These are phyloP conservation scores for Annulohypoxylon truncatum DNA, from an alignment of 2,329 filamentous ascomycete genomes.

Conservation along the genomic window DNA sequence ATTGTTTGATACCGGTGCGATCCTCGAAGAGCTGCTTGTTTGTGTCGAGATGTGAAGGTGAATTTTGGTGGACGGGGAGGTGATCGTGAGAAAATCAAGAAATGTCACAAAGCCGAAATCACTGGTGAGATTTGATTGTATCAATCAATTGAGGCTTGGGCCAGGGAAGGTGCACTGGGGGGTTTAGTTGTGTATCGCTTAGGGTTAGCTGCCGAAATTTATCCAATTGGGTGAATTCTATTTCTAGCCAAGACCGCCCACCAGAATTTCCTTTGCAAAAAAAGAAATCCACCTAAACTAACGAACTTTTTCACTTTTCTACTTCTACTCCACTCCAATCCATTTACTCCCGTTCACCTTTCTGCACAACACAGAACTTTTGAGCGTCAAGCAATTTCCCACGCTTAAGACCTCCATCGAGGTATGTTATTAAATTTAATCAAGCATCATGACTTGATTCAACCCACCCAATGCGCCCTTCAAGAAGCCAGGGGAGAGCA, in stretches of 20 bases:
- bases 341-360: conserved; percentile 24
- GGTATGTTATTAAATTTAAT: conserved; percentile 56
- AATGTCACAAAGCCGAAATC: conserved; percentile 39
- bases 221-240: conserved; percentile 43
- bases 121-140: conserved; percentile 36
- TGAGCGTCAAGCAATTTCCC: conserved; percentile 40
- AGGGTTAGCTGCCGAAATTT: conserved; percentile 48
- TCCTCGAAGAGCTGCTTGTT: conserved; percentile 70
- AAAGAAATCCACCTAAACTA: conserved; percentile 7
- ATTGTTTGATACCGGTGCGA: conserved; percentile 69
- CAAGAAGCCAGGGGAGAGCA: conserved; percentile 71
- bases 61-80: conserved; percentile 40
- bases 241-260: conserved; percentile 13
- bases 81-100: conserved; percentile 38
- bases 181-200: conserved; percentile 46
- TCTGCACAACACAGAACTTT: conserved; percentile 46
- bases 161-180: conserved; percentile 29
- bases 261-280: conserved; percentile 34
- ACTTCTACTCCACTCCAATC: conserved; percentile 45
- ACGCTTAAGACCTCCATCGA: conserved; percentile 49
- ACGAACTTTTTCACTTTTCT: conserved; percentile 35
- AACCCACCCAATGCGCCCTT: conserved; percentile 50
- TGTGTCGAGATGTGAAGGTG: conserved; percentile 47
- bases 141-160: conserved; percentile 43
- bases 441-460: conserved; percentile 50